Evolutionary conservation across 345 rosid genomes (phyloP), one percentile per base, ranked within the genome.

Genomic region (Abelmoschus esculentus): DNA sequence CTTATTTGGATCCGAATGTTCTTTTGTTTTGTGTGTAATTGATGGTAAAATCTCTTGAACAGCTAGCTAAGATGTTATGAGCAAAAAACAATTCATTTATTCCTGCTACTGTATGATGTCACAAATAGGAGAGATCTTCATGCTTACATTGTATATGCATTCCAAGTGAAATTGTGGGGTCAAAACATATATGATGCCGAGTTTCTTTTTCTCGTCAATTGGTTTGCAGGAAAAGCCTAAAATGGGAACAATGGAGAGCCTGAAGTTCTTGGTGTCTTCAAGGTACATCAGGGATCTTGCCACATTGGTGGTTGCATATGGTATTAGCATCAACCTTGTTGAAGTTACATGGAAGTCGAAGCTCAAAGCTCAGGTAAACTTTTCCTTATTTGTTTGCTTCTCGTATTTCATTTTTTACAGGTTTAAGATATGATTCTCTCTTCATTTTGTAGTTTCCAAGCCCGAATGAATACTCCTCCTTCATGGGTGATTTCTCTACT

Each of bases 321-420:
- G 26, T 22, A 22, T 22, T 22, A 22, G 26, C 80, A 93, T 90
- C 79, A 93, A 93, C 80, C 96, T 93, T 28, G 98, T 93, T 40
- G 98, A 93, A 77, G 97, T 90, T 77, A 93, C 98, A 34, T 93
- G 98, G 98, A 93, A 93, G 79, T 93, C 98, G 36, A 93, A 93
- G 80, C 96, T 93, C 75, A 93, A 93, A 82, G 98, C 98, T 19
- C 98, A 93, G 98, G 97, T 93, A 74, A 81, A 50, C 52, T 70
- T 69, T 3, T 32, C 5, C 3, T 32, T 3, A 32, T 7, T 53
- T 22, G 3, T 46, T 11, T 46, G n/a, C 15, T 47, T 47, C 12
- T 47, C 10, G 14, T n/a, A 7, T 53, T 6, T 14, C 50, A 32
- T 5, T 28, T 31, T n/a, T 15, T 9, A 46, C 50, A 11, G 67